Evolutionary conservation across 441 rosid genomes (phyloP), one percentile per base, ranked within the genome.

Genomic region (Biscutella laevigata): DNA sequence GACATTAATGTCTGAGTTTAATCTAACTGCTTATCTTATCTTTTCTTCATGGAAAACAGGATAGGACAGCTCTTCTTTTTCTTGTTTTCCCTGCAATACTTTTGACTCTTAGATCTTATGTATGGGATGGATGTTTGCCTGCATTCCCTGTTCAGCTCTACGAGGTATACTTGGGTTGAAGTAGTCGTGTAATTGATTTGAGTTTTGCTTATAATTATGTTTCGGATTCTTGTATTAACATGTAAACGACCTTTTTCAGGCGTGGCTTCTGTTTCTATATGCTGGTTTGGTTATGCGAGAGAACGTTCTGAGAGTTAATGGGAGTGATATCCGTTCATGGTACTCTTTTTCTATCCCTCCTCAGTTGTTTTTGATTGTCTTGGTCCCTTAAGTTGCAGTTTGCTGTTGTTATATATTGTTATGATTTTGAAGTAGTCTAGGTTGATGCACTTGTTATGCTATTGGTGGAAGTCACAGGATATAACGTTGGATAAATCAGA

Each of bases 291-390:
- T 87, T 37, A 67, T 92, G 82, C 85, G 98, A 43, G 98, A 92
- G 66, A 92, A 92, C 66, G 78, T 88, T 53, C 62, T 92, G 68
- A 77, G 89, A 73, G 91, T 83, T 43, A 91, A 91, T 56, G 98
- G 98, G 69, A 91, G 98, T 57, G 98, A 91, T 65, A 91, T 91
- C 62, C 96, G 98, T 67, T 75, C 96, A 38, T 91, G 98, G 98
- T 91, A 78, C 61, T 48, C 6, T 33, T 17, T 2, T 25, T 1
- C 7, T 5, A 17, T 33, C 34, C 46, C 11, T 55, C 17, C 37
- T 17, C 1, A 2, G 3, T 27, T 55, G 21, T 3, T 26, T 38
- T 15, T 44, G 34, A 9, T 5, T 41, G 38, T 65, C 27, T 17
- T 57, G 13, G 1, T 47, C n/a, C 19, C 13, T 45, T 37, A 11